Conservation (phyloP, 2,329 filamentous ascomycete species). For the Myriosclerotinia curreyana region DNA sequence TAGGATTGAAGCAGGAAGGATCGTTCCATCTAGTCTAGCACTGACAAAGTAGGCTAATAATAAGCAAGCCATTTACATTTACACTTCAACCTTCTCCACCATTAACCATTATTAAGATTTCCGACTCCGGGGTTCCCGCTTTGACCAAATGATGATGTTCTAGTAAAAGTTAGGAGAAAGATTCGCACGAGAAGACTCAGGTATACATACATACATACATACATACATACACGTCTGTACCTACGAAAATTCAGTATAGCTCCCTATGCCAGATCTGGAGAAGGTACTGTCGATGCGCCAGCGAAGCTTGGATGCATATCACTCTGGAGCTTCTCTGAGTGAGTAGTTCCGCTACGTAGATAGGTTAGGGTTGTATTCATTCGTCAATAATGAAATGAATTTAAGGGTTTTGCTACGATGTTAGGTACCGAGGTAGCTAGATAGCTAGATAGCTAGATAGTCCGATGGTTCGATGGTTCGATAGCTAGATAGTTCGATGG, state of each 20-base stretch:
- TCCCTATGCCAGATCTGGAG: neutral
- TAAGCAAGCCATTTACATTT: no score
- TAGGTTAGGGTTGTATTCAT: neutral
- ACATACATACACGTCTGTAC: neutral
- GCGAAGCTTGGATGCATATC: neutral
- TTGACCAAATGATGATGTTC: conserved; percentile 10
- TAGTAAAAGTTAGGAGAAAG: neutral
- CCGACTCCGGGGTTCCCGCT: neutral
- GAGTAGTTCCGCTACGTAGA: neutral
- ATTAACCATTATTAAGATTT: neutral
- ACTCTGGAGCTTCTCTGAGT: neutral
- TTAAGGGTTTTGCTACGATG: neutral
- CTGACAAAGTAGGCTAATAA: no score
- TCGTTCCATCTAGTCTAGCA: neutral
- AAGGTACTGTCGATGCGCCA: neutral
- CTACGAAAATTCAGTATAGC: neutral
- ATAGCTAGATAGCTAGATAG: neutral
- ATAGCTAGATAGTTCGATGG: neutral
- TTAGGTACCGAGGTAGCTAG: neutral
- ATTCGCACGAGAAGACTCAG: neutral
- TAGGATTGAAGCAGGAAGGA: no score
- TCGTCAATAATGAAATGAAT: no score
- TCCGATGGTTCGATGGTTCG: no score
- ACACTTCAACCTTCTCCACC: neutral
- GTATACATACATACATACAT: no score